Conservation (phyloP, 2,329 filamentous ascomycete species). For the Stemphylium lycopersici region DNA sequence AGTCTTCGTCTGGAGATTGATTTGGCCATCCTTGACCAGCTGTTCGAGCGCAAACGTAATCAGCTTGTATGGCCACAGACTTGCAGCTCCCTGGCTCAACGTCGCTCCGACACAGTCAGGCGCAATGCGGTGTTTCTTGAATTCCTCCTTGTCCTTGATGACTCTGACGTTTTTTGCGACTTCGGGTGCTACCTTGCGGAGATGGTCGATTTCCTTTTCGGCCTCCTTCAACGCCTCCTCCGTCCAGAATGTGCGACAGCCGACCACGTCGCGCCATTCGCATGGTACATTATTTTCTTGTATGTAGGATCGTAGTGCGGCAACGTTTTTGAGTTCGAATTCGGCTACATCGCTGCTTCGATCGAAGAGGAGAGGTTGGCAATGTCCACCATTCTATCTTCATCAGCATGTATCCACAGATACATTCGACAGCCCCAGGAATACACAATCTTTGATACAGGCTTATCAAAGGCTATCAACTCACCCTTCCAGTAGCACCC, state of each 20-base stretch:
- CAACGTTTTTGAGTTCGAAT: slow-evolving; percentile 76
- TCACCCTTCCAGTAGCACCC: slow-evolving; percentile 80
- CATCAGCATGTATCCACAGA: slow-evolving; percentile 9
- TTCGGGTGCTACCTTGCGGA: slow-evolving; percentile 62
- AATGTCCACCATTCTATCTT: slow-evolving; percentile 64
- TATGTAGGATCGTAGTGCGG: slow-evolving; percentile 65
- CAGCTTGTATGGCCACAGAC: slow-evolving; percentile 84
- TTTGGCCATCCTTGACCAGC: slow-evolving; percentile 56
- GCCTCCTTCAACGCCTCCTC: slow-evolving; percentile 61
- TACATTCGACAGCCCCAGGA: not conserved
- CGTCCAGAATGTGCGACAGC: slow-evolving; percentile 69
- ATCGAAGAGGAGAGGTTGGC: slow-evolving; percentile 72
- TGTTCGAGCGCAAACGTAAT: slow-evolving; percentile 72
- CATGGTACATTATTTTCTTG: slow-evolving; percentile 66
- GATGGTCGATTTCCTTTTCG: slow-evolving; percentile 56
- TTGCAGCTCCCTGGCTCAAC: slow-evolving; percentile 68
- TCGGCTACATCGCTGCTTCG: slow-evolving; percentile 65
- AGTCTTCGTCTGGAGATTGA: slow-evolving; percentile 79
- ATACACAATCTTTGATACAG: not conserved
- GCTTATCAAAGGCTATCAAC: slow-evolving; percentile 30
- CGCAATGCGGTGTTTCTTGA: slow-evolving; percentile 59
- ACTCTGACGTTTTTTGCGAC: slow-evolving; percentile 56
- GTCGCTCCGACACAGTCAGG: slow-evolving; percentile 65
- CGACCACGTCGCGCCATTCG: slow-evolving; percentile 69
- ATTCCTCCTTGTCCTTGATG: slow-evolving; percentile 49